Percentiles rank a stretch among this genome's conserved stretches.
Evolutionary conservation across 345 rosid species (phyloP).

Genomic region (Arabidopsis suecica): DNA sequence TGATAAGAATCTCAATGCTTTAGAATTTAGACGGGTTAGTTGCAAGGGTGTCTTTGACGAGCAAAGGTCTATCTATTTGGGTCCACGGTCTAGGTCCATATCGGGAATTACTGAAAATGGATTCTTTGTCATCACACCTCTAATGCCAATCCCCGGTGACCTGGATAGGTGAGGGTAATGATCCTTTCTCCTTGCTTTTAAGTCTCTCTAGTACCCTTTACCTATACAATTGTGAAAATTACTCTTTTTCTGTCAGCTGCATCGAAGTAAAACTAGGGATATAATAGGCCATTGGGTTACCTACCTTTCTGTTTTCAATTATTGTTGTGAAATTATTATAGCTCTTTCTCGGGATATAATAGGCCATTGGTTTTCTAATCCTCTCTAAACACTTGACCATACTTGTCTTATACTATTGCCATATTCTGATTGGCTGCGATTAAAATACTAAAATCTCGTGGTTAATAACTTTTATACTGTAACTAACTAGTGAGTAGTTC

Average conservation of each 20-base stretch:
- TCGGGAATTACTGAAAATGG: slow-evolving; percentile 97
- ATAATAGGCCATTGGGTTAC: too few species aligned
- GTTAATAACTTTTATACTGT: neutral
- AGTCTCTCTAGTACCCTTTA: neutral
- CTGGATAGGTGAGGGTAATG: slow-evolving; percentile 67
- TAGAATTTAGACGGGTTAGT: slow-evolving; percentile 79
- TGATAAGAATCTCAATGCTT: slow-evolving; percentile 50
- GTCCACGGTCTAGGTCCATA: slow-evolving; percentile 94
- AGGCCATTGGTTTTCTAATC: slow-evolving; percentile 24
- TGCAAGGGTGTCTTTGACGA: slow-evolving; percentile 83
- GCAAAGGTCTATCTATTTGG: slow-evolving; percentile 68
- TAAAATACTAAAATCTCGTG: neutral
- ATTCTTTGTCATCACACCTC: slow-evolving; percentile 76
- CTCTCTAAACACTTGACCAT: neutral
- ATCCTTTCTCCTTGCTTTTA: slow-evolving; percentile 32
- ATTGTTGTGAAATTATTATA: slow-evolving; percentile 4
- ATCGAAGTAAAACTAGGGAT: neutral
- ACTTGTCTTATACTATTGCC: neutral
- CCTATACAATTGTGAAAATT: neutral
- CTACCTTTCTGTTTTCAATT: slow-evolving; percentile 1
- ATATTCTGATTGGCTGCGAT: slow-evolving; percentile 17
- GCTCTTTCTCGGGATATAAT: neutral
- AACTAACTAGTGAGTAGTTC: slow-evolving; percentile 9
- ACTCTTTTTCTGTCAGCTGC: neutral
- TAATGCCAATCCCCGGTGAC: slow-evolving; percentile 65